Evolutionary conservation across 2,329 filamentous ascomycete genomes (phyloP).

Genomic region (Gremmenia infestans): DNA sequence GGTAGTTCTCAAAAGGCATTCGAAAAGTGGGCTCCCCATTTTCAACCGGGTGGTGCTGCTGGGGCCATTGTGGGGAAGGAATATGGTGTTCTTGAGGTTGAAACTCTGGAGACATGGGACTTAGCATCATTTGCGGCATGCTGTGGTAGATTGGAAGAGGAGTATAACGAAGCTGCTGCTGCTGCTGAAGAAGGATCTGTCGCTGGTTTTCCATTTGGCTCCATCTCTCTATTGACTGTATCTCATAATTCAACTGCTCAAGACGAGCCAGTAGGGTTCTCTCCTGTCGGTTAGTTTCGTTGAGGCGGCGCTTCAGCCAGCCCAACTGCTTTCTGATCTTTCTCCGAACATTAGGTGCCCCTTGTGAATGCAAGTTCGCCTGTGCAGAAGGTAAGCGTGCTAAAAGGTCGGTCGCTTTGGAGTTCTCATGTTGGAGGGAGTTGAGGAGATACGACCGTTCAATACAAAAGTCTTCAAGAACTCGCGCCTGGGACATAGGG

Average conservation of each 20-base stretch:
- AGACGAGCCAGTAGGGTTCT: constrained; percentile 41
- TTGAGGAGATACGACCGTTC: constrained; percentile 44
- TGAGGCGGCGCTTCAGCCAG: constrained; percentile 39
- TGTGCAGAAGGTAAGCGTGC: constrained; percentile 36
- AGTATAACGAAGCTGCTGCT: neutral
- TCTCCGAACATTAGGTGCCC: neutral
- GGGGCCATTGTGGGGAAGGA: neutral
- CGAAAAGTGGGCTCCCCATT: too few species aligned
- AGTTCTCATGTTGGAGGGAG: constrained; percentile 38
- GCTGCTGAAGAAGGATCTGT: neutral
- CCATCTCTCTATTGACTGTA: constrained; percentile 41
- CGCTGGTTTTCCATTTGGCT: constrained; percentile 28
- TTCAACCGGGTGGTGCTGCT: neutral
- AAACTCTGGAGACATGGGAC: constrained; percentile 1
- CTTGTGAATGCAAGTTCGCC: constrained; percentile 20
- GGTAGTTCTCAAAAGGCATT: neutral
- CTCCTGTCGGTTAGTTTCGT: constrained; percentile 43
- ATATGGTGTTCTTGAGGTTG: neutral
- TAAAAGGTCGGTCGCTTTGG: constrained; percentile 36
- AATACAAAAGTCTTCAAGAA: constrained; percentile 37
- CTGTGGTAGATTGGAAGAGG: neutral
- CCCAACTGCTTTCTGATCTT: constrained; percentile 36
- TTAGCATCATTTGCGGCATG: neutral
- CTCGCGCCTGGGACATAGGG: constrained; percentile 25
- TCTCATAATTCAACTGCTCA: constrained; percentile 46